A percentile compares a stretch with the other conserved stretches of the same genome.
phyloP scores from a whole-genome alignment of 2,329 filamentous ascomycete species.

The Colletotrichum coccodes region DNA sequence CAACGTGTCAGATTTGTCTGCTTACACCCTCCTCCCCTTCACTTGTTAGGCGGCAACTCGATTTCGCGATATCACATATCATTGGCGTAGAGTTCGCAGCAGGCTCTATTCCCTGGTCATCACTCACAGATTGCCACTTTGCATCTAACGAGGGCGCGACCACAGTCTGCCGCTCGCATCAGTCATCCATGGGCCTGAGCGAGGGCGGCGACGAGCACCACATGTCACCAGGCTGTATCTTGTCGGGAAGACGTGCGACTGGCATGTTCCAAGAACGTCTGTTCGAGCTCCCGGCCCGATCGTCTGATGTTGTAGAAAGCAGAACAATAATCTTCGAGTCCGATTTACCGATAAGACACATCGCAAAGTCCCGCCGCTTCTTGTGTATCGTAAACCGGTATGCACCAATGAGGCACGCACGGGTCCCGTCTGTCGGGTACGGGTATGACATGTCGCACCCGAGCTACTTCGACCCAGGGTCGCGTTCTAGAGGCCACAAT shows the following conservation, averaged over 20 bases:
- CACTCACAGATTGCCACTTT: not conserved
- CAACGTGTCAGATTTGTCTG: not conserved
- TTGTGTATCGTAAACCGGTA: not conserved
- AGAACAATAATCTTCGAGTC: not conserved
- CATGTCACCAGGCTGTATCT: slow-evolving; percentile 2
- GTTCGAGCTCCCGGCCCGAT: slow-evolving; percentile 28
- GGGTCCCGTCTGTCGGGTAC: slow-evolving; percentile 27
- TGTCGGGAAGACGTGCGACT: not conserved
- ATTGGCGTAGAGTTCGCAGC: not conserved
- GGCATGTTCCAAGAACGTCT: slow-evolving; percentile 22
- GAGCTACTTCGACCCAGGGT: not conserved
- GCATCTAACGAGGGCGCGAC: not conserved
- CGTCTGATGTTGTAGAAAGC: slow-evolving; percentile 17
- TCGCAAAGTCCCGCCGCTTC: not conserved
- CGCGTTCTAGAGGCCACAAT: not conserved
- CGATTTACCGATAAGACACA: not conserved
- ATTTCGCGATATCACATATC: not conserved
- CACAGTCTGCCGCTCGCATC: not conserved
- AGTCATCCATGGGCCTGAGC: not conserved
- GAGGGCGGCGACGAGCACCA: not conserved
- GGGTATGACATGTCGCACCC: slow-evolving; percentile 9
- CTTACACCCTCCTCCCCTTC: not conserved
- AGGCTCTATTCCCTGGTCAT: not conserved
- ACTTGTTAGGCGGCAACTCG: not conserved
- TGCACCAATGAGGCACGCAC: slow-evolving; percentile 15